Evolutionary conservation across 169 alveolate genomes (phyloP), one percentile per base, ranked within the genome.

Genomic region (Perkinsus olseni): DNA sequence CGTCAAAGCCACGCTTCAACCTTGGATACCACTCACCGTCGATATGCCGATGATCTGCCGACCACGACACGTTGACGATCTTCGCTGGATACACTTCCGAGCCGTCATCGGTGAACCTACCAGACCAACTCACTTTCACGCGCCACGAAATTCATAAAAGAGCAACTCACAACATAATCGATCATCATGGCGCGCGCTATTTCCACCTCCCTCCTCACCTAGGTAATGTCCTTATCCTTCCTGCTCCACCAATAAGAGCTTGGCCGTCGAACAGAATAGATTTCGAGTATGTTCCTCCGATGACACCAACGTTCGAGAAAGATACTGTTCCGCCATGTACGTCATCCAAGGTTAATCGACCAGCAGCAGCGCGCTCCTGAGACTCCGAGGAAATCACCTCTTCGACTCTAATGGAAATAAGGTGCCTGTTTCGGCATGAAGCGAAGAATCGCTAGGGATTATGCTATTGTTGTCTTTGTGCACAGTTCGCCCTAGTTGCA

Each of bases 31-130:
- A 45, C 62, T 62, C 99, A 28, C 99, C 99, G 95, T 98, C 99
- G 48, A 98, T 74, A 93, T 97, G 98, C 93, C 99, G 94, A 95
- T 98, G 99, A 94, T 98, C 99, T 28, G 99, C 99, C 4, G 98
- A 95, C 91, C 97, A 96, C 74, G 98, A 96, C 82, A 97, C 38
- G 92, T 93, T 94, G 93, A 97, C 94, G 93, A 96, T 92, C 45
- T 93, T 94, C 34, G 95, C 93, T 38, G 94, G 74, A 51, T 90
- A 94, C 24, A 91, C 74, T n/a, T 74, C 92, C 62, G 82, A 13
- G 17, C 82, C 82, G 17, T 62, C 82, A 13, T 62, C 34, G 1
- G 82, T 62, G 31, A 3, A 93, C 50, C 50, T 39, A 92, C 92
- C 92, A 95, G n/a, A n/a, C n/a, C n/a, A n/a, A 48, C 93, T 93